Base-by-base conservation (phyloP, 805 yeast species). In the Candida maesae region DNA sequence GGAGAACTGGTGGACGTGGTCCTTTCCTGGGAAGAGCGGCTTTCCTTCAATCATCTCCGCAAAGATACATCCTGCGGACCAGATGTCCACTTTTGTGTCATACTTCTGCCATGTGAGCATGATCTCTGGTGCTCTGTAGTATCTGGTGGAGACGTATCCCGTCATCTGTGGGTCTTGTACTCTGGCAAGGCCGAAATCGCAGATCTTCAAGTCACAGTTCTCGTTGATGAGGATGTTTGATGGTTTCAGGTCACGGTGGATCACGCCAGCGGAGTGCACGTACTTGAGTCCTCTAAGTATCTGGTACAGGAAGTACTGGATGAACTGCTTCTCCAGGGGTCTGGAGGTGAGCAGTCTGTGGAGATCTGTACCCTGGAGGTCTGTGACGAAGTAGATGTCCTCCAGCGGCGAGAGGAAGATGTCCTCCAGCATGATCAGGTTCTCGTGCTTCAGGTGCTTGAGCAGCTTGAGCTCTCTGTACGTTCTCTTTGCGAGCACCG, bases 131-230 rank as follows among this genome's bases (percentile, higher is more conserved):
- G 98, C 99, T 48, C 99, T 77, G 66, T 91, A 91, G 69, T 89
- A 91, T 58, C 99, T 67, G 4, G 99, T 91, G 5, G 95, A 84
- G 14, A 91, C 99, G 62, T 91, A 91, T 9, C 98, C 99, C 1
- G 98, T 91, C 99, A 91, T 91, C 63, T 91, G 98, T 12, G 97
- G 96, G 66, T 91, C 99, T 69, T 91, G 97, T 58, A 91, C 85
- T 60, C 99, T 77, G 25, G 98, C 98, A 46, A 91, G 71, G 17
- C 99, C 99, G 61, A 91, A 87, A 64, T 87, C 96, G 66, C 95
- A 87, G 54, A 87, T 87, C 64, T 87, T 87, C 60, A 87, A 71
- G 65, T 87, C 96, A 64, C 96, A 87, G 64, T 86, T 86, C 65
- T 87, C 95, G 61, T 87, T 87, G 56, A 87, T 82, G 46, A 87